These are phyloP conservation scores for Physcomitrium patens DNA, from an alignment of 225 moss, liverwort and hornwort species.

Conservation along the genomic window DNA sequence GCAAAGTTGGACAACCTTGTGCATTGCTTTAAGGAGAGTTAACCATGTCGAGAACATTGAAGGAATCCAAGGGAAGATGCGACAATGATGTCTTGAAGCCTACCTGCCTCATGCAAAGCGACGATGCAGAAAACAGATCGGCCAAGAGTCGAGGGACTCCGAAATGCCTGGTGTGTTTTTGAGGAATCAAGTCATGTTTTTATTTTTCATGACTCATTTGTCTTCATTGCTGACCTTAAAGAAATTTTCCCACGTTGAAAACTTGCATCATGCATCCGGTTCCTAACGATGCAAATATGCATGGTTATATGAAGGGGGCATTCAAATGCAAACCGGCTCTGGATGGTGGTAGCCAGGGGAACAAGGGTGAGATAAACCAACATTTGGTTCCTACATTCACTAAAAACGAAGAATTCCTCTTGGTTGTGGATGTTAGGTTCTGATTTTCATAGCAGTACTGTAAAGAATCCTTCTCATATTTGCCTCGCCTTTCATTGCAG, in stretches of 20 bases:
- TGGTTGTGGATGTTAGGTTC: not conserved
- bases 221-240: not conserved
- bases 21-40: not conserved
- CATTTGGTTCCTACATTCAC: not conserved
- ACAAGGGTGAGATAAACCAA: conserved; percentile 39
- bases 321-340: conserved; percentile 27
- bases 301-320: conserved; percentile 40
- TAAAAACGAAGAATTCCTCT: not conserved
- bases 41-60: conserved; percentile 35
- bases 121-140: not conserved
- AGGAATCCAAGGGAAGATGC: conserved; percentile 24
- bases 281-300: conserved; percentile 18
- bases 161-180: conserved; percentile 16
- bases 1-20: not conserved
- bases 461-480: not conserved
- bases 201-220: not conserved
- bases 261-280: conserved; percentile 1
- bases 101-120: not conserved
- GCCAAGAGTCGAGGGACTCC: not conserved
- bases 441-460: too few relatives aligned
- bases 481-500: conserved; percentile 19
- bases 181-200: not conserved
- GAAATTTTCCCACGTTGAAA: not conserved
- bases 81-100: conserved; percentile 33
- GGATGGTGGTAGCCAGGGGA: conserved; percentile 27